Evolutionary conservation across 306 rosid genomes (phyloP).

Genomic region (Ormosia semicastrata): DNA sequence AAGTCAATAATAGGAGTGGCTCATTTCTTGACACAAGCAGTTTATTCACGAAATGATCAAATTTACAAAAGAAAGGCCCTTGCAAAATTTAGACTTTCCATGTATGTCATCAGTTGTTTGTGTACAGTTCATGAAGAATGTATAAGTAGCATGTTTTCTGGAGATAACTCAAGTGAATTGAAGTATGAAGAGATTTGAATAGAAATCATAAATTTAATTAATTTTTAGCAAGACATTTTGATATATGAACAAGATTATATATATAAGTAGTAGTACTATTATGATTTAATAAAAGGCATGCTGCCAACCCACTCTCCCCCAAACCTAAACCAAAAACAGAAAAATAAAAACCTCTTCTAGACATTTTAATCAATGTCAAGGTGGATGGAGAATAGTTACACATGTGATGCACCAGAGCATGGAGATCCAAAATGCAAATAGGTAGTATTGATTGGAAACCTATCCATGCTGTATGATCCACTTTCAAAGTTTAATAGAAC

Average conservation of each 20-base stretch:
- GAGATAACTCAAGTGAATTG: not conserved
- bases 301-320: not conserved
- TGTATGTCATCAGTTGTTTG: not conserved
- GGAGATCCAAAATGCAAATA: conserved; percentile 14
- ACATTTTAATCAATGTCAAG: not conserved
- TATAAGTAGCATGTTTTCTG: not conserved
- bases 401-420: not conserved
- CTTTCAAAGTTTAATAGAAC: not conserved
- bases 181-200: not conserved
- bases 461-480: not conserved
- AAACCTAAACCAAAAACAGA: conserved; percentile 11
- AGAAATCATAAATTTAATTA: not conserved
- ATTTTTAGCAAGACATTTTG: not conserved
- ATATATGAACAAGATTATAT: not conserved
- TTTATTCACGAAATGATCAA: conserved; percentile 7
- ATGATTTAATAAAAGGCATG: not conserved
- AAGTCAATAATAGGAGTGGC: not conserved
- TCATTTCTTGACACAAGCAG: not conserved
- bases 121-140: not conserved
- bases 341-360: not conserved
- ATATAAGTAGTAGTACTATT: not conserved
- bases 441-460: not conserved
- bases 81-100: not conserved
- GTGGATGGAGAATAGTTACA: not conserved
- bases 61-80: not conserved